Base-by-base conservation (phyloP, 1,284 basidiomycete genomes). In the Ceratobasidium sp. region DNA sequence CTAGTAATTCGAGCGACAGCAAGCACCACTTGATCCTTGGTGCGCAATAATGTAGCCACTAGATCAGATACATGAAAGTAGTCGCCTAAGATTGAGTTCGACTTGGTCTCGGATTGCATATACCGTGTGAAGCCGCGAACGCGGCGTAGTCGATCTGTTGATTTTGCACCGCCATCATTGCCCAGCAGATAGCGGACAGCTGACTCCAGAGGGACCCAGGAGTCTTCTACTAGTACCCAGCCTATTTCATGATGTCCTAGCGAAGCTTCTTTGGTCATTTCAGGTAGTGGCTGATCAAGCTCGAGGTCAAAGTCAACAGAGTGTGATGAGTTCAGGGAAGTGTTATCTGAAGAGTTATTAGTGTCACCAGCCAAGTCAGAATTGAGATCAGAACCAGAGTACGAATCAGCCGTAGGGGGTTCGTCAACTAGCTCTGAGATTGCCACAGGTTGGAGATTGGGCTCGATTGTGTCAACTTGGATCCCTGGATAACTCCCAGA, bases 51-150 rank as follows among this genome's bases (percentile, higher is more conserved):
- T 3, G 54, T 57, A 20, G 68, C 68, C 52, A 70, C 42, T 6
- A 70, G 68, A 1, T 70, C 56, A n/a, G 68, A 59, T 20, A 59
- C 48, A 38, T 52, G 65, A 52, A 67, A 52, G n/a, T 67, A 1
- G 12, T 54, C 28, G 9, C 65, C 65, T 12, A 67, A 20, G 10
- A 52, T 26, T 67, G 65, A 50, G 0, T 38, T 2, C 6, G 48
- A 4, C 1, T 38, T n/a, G 38, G 65, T n/a, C 17, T 40, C n/a
- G 26, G 68, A 12, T 5, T 42, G 6, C 12, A 62, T 40, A 23
- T 73, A 62, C 1, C 70, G 70, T 0, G 56, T 73, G 42, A 46
- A 73, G 54, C 70, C 70, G n/a, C 70, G 57, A 1, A 73, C 40
- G 46, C 70, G 57, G 15, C 70, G 44, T 1, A 73, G 44, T 20